Evolutionary conservation across 148 eudicot genomes (phyloP).

Genomic region (Heliosperma pusillum): DNA sequence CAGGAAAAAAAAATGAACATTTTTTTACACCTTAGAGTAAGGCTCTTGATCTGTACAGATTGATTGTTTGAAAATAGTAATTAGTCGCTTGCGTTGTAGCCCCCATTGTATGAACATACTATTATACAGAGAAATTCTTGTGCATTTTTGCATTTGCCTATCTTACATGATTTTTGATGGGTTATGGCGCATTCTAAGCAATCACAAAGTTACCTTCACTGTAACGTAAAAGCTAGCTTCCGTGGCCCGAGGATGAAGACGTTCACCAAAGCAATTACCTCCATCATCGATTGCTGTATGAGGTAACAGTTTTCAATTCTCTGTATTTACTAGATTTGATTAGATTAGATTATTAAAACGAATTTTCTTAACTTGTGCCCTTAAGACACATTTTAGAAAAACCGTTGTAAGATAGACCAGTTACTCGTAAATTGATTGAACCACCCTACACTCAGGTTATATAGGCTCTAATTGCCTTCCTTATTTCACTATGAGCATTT

Average conservation of each 20-base stretch:
- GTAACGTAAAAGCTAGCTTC: no score
- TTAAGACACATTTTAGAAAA: no score
- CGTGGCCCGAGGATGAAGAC: background rate
- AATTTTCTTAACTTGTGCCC: no score
- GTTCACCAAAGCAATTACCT: background rate
- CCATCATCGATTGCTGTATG: background rate
- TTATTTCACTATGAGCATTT: no score
- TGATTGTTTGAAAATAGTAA: constrained; percentile 1
- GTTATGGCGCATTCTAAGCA: background rate
- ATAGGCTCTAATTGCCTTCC: no score
- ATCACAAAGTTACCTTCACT: no score
- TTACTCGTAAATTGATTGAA: no score
- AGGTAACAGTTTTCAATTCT: background rate
- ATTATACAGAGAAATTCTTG: background rate
- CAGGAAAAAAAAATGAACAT: background rate
- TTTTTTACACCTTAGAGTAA: background rate
- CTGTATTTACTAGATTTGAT: no score
- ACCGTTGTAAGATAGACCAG: no score
- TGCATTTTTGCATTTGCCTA: background rate
- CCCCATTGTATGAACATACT: background rate
- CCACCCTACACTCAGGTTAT: no score
- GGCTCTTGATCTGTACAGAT: constrained; percentile 3
- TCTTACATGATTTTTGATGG: background rate
- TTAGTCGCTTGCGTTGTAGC: background rate
- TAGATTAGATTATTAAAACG: no score